phyloP scores from a whole-genome alignment of 2,329 filamentous ascomycete genomes.

The Scedosporium apiospermum region DNA sequence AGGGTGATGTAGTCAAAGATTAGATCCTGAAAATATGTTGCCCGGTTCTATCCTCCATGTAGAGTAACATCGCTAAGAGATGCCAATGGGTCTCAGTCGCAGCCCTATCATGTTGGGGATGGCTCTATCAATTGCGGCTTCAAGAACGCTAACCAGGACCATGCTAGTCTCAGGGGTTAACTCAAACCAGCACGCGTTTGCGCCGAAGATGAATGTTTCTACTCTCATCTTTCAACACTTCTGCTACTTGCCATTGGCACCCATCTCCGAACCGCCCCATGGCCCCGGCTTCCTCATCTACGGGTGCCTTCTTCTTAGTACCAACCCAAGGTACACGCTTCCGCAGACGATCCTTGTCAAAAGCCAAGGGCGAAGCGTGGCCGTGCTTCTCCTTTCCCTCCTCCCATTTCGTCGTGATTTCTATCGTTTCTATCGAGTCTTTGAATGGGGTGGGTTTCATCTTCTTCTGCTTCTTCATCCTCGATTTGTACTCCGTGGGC shows the following conservation, averaged over 20 bases:
- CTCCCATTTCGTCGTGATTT: no score
- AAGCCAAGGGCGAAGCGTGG: not conserved
- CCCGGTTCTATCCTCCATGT: no score
- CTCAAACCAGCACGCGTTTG: not conserved
- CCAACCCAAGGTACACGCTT: not conserved
- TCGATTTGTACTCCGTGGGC: not conserved
- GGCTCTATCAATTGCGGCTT: not conserved
- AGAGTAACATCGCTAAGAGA: no score
- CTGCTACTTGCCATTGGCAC: not conserved
- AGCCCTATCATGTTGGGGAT: not conserved
- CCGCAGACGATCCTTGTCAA: not conserved
- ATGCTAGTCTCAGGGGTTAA: not conserved
- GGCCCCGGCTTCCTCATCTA: not conserved
- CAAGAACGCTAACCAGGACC: not conserved
- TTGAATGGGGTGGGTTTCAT: not conserved
- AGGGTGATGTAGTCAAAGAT: no score
- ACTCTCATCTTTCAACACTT: no score
- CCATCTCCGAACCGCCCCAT: not conserved
- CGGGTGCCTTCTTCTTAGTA: not conserved
- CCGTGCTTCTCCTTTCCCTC: no score
- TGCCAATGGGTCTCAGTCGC: no score
- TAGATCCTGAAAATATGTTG: no score
- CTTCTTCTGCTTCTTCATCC: not conserved
- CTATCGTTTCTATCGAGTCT: no score
- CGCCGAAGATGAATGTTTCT: no score